Conservation (phyloP, 805 yeast genomes). For the Teunomyces atbi region DNA sequence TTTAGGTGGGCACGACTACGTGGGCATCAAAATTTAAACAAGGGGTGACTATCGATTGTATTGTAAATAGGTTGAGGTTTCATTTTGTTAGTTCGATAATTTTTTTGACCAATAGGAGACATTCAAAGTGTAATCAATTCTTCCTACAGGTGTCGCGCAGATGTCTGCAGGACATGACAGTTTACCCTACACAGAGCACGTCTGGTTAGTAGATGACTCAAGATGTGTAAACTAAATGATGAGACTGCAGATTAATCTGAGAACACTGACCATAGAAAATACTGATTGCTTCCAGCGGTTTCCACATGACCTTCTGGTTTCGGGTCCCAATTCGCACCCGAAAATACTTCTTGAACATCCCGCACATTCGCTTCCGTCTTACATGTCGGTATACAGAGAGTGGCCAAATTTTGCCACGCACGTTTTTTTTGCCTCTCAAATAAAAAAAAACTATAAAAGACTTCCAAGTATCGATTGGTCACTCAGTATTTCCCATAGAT, state of each 20-base stretch:
- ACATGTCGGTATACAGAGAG: background rate
- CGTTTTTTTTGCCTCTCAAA: conserved; percentile 7
- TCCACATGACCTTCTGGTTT: background rate
- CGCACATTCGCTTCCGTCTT: background rate
- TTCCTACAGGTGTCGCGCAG: background rate
- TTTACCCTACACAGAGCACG: background rate
- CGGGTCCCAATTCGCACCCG: background rate
- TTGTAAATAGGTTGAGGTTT: background rate
- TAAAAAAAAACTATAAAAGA: conserved; percentile 3
- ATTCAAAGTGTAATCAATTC: background rate
- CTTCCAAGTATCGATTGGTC: background rate
- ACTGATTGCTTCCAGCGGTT: background rate
- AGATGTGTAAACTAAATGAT: background rate
- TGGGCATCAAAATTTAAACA: no score
- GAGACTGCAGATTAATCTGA: background rate
- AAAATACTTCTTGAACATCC: background rate
- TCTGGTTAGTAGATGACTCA: no score
- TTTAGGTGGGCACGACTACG: background rate
- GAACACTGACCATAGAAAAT: background rate
- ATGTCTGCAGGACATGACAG: background rate
- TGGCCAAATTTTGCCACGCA: conserved; percentile 4
- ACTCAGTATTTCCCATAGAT: background rate
- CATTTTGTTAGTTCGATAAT: background rate
- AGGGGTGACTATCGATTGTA: no score
- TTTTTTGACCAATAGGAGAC: background rate